Evolutionary conservation across 768 basidiomycete genomes (phyloP).

Genomic region (Collybiopsis luxurians): DNA sequence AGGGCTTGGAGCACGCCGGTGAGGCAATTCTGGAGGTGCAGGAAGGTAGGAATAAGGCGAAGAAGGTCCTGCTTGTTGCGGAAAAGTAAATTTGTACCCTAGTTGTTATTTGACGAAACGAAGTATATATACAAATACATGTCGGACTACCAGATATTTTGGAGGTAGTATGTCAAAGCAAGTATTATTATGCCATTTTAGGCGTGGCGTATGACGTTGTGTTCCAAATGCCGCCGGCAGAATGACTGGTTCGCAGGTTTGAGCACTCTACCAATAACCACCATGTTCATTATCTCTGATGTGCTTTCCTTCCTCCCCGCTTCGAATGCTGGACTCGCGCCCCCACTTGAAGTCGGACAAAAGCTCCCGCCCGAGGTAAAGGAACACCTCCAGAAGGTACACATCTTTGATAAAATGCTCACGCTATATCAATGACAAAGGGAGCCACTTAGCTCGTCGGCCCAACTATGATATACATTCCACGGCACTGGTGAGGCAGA

Average conservation of each 20-base stretch:
- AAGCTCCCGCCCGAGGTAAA: not conserved
- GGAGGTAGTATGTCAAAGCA: not conserved
- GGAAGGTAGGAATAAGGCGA: slow-evolving; percentile 25
- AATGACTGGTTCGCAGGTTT: too few relatives aligned
- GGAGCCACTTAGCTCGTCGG: not conserved
- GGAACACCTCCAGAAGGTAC: not conserved
- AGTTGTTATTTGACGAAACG: too few relatives aligned
- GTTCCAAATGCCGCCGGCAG: too few relatives aligned
- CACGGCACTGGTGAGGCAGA: not conserved
- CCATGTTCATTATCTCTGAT: not conserved
- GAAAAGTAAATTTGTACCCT: slow-evolving; percentile 9
- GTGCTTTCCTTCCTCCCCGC: not conserved
- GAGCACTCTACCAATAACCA: too few relatives aligned
- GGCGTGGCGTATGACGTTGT: not conserved
- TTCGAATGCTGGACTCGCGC: not conserved
- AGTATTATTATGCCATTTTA: not conserved
- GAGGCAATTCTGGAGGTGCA: slow-evolving; percentile 32
- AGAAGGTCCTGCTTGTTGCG: slow-evolving; percentile 5
- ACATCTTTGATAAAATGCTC: not conserved
- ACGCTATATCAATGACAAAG: not conserved
- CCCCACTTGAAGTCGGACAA: not conserved
- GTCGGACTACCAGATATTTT: too few relatives aligned
- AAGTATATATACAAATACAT: too few relatives aligned
- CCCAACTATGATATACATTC: not conserved
- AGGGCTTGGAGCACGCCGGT: slow-evolving; percentile 38